Base-by-base conservation (phyloP, 2,329 filamentous ascomycete species). In the Tolypocladium ovalisporum region DNA sequence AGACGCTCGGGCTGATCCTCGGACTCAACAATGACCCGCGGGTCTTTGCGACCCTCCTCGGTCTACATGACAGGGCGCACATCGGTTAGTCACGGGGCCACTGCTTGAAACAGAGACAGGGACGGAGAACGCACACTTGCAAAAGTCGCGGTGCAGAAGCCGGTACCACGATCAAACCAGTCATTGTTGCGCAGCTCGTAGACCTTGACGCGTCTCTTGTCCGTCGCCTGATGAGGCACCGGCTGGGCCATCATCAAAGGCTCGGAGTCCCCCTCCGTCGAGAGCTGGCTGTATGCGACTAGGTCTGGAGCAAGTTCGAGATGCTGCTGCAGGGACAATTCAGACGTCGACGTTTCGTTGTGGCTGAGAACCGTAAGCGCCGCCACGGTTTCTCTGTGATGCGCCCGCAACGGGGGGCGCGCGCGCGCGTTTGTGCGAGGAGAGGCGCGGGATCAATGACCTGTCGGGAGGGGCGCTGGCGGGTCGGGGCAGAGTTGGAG, bases 171-270 rank as follows among this genome's bases (percentile, higher is more conserved):
- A 76, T 99, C 94, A 71, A 93, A 97, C 94, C 94, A 99, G 84
- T 97, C 94, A 81, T 96, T 96, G 76, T 96, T 91, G 73, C 90
- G 90, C 68, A 99, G 83, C 79, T 97, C 94, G 75, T 99, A 99
- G 71, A 99, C 94, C 80, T 99, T 99, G 75, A 97, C 94, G 80
- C 94, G 82, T 73, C 82, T 85, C 75, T 79, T 84, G 68, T 86
- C 83, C 73, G 80, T 80, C 72, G 79, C 75, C 76, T 79, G 81
- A 82, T 84, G 82, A 83, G 83, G 83, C 83, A 85, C 82, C 66
- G 77, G 75, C 77, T 86, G 83, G 83, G 84, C 84, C 84, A 87
- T 87, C 79, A 84, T 85, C 83, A 79, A 77, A 72, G 79, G 79
- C 75, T 83, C 79, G 73, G 76, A 71, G 70, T 80, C 80, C 74